These are phyloP conservation scores for Cucumis cinereus DNA, from an alignment of 306 rosid species.

Conservation along the genomic window DNA sequence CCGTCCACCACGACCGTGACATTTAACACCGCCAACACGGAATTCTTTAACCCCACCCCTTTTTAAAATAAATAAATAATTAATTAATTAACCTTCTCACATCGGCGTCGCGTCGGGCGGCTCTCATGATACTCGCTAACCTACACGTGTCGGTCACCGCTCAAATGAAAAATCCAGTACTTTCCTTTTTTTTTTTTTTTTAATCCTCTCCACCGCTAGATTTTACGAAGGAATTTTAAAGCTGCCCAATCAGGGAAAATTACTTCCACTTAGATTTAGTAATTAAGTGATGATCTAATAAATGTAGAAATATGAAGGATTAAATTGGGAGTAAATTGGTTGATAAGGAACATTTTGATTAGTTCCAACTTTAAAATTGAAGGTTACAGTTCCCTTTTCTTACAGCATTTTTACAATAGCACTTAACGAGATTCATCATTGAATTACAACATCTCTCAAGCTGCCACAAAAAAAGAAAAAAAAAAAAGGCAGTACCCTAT, in stretches of 20 bases:
- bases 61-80: neutral
- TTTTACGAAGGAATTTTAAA: neutral
- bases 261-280: neutral
- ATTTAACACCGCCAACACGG: neutral
- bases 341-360: neutral
- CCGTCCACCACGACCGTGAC: constrained; percentile 5
- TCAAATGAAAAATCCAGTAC: neutral
- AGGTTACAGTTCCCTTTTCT: neutral
- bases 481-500: neutral
- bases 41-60: neutral
- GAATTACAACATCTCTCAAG: neutral
- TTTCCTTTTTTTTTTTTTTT: neutral
- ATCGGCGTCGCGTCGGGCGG: neutral
- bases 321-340: neutral
- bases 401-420: neutral
- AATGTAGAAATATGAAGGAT: neutral
- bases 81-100: neutral
- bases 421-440: neutral
- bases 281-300: neutral
- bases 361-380: neutral
- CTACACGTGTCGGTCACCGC: neutral
- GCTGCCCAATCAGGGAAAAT: neutral
- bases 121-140: neutral
- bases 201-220: neutral
- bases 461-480: neutral